A percentile compares a stretch with the other conserved stretches of the same genome.
These are phyloP conservation scores for Aspergillus chevalieri DNA, from an alignment of 2,329 filamentous ascomycete genomes.

Conservation along the genomic window DNA sequence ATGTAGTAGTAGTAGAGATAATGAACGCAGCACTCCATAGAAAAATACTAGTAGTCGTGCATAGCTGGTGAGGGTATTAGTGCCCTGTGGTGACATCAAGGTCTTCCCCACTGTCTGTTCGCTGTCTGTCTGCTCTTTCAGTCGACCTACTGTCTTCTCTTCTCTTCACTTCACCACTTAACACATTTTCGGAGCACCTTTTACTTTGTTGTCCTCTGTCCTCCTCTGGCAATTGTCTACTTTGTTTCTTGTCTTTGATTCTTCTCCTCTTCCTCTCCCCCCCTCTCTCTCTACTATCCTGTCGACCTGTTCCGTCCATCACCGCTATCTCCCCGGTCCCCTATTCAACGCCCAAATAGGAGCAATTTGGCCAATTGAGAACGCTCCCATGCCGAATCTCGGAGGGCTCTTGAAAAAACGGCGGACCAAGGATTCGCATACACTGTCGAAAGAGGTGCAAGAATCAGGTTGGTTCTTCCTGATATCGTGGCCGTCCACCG, in stretches of 20 bases:
- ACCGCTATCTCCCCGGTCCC: not conserved
- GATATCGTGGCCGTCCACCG: constrained; percentile 42
- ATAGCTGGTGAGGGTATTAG: no score
- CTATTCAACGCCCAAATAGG: not conserved
- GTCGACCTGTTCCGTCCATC: constrained; percentile 3
- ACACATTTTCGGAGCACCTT: not conserved
- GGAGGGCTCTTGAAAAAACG: constrained; percentile 93
- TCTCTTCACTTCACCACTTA: not conserved
- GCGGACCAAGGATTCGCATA: constrained; percentile 80
- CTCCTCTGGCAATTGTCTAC: not conserved
- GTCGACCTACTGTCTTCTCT: not conserved
- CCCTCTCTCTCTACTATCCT: constrained; percentile 1
- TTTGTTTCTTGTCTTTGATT: constrained; percentile 3
- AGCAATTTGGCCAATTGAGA: constrained; percentile 4
- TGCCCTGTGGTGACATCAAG: not conserved
- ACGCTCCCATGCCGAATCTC: constrained; percentile 73
- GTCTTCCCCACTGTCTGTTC: not conserved
- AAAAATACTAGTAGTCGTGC: no score
- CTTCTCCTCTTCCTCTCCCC: not conserved
- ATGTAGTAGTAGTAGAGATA: no score
- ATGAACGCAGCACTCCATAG: no score
- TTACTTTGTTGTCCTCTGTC: no score
- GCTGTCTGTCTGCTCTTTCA: no score
- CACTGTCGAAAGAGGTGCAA: constrained; percentile 53
- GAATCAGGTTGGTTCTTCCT: constrained; percentile 41